Evolutionary conservation across 805 yeast species (phyloP).

Genomic region (Hanseniaspora vineae): DNA sequence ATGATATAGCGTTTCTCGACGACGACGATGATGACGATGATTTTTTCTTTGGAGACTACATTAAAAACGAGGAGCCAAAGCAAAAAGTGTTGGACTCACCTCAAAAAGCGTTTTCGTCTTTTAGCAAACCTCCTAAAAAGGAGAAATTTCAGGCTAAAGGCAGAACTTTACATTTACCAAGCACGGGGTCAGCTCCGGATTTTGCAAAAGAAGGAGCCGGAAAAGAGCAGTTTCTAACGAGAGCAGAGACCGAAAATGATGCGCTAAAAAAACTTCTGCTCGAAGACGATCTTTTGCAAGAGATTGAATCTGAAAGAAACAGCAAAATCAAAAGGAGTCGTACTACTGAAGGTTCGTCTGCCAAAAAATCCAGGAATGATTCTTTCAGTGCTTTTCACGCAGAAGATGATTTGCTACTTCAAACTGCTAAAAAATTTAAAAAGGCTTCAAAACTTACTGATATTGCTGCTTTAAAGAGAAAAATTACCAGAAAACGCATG

Average conservation of each 20-base stretch:
- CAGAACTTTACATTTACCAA: not conserved
- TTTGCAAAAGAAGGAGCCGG: not conserved
- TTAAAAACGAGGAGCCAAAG: not conserved
- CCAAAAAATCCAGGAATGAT: not conserved
- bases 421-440: not conserved
- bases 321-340: not conserved
- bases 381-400: not conserved
- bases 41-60: not conserved
- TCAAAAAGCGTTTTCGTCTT: not conserved
- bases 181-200: not conserved
- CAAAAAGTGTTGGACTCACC: not conserved
- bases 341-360: not conserved
- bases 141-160: not conserved
- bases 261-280: no score
- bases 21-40: slow-evolving; percentile 2
- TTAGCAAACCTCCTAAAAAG: not conserved
- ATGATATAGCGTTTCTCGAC: not conserved
- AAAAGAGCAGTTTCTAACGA: not conserved
- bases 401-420: slow-evolving; percentile 4
- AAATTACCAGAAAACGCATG: slow-evolving; percentile 8
- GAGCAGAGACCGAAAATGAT: no score
- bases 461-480: not conserved
- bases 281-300: no score
- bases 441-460: not conserved
- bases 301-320: not conserved